Conservation (phyloP, 352 stramenopile genomes). For the Phytophthora hibernalis region DNA sequence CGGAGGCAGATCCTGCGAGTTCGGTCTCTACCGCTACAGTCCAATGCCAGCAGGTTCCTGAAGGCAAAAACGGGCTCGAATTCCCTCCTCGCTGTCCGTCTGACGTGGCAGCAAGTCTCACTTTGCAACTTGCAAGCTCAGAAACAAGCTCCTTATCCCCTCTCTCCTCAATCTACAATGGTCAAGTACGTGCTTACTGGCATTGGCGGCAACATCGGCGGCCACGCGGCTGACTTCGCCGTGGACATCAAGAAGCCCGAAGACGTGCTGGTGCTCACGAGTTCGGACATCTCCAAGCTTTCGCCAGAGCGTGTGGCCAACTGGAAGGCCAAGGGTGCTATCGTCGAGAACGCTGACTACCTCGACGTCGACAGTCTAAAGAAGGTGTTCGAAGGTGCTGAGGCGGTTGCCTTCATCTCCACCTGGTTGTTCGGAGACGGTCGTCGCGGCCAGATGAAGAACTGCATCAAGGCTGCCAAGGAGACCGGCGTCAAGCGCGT, state of each 20-base stretch:
- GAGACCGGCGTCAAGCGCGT: constrained; percentile 27
- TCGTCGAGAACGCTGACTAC: constrained; percentile 21
- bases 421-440: constrained; percentile 24
- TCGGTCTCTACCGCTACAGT: constrained; percentile 8
- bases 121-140: constrained; percentile 22
- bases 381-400: constrained; percentile 25
- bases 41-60: no score
- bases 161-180: constrained; percentile 17
- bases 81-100: constrained; percentile 8
- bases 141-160: constrained; percentile 11
- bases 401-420: constrained; percentile 27
- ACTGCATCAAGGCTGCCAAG: constrained; percentile 25
- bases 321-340: constrained; percentile 26
- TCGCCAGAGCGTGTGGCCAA: constrained; percentile 7
- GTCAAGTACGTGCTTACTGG: constrained; percentile 43
- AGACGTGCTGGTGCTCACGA: constrained; percentile 17
- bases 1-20: not conserved
- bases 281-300: constrained; percentile 18
- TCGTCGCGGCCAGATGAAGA: constrained; percentile 24
- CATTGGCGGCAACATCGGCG: constrained; percentile 34
- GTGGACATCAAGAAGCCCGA: constrained; percentile 31
- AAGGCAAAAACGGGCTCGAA: constrained; percentile 12
- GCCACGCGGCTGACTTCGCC: constrained; percentile 31
- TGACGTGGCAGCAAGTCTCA: constrained; percentile 23
- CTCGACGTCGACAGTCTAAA: constrained; percentile 21